A percentile compares a stretch with the other conserved stretches of the same genome.
These are phyloP conservation scores for Alternaria brassicicola DNA, from an alignment of 2,329 filamentous ascomycete genomes.

Conservation along the genomic window DNA sequence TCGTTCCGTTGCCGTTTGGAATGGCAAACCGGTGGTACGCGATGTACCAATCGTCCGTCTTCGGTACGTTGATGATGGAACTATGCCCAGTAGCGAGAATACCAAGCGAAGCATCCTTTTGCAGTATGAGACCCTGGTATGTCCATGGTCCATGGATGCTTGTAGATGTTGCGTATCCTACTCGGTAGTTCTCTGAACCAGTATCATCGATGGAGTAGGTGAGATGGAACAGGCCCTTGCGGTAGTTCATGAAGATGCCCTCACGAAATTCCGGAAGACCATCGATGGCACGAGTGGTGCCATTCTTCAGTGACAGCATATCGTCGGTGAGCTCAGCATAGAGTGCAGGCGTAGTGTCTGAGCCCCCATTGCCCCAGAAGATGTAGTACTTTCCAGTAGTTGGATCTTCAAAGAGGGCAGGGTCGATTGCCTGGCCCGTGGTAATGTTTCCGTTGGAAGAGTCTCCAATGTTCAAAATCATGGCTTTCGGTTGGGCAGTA, in stretches of 20 bases:
- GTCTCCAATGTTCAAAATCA: slow-evolving; percentile 28
- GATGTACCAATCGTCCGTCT: slow-evolving; percentile 40
- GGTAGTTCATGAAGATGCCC: slow-evolving; percentile 35
- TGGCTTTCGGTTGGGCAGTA: slow-evolving; percentile 31
- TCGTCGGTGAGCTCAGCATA: slow-evolving; percentile 33
- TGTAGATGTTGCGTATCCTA: slow-evolving; percentile 33
- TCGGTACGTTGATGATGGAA: slow-evolving; percentile 35
- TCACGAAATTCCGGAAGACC: slow-evolving; percentile 35
- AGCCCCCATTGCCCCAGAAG: slow-evolving; percentile 34
- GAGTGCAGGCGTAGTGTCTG: slow-evolving; percentile 11
- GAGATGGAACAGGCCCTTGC: slow-evolving; percentile 32
- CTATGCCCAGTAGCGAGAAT: slow-evolving; percentile 36
- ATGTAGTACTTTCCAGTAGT: slow-evolving; percentile 35
- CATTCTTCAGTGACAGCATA: slow-evolving; percentile 29
- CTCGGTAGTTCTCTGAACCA: slow-evolving; percentile 33
- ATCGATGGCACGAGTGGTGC: slow-evolving; percentile 18
- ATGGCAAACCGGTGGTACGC: slow-evolving; percentile 39
- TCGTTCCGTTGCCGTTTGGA: slow-evolving; percentile 31
- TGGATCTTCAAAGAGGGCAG: slow-evolving; percentile 33
- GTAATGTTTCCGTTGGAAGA: slow-evolving; percentile 25
- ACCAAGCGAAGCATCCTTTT: slow-evolving; percentile 29
- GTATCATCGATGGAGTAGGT: slow-evolving; percentile 41
- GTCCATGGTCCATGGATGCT: slow-evolving; percentile 35
- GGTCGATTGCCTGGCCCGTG: slow-evolving; percentile 35
- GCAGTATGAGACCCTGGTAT: slow-evolving; percentile 31